Evolutionary conservation across 768 basidiomycete species (phyloP).

Genomic region (Phanerodontia chrysosporium): DNA sequence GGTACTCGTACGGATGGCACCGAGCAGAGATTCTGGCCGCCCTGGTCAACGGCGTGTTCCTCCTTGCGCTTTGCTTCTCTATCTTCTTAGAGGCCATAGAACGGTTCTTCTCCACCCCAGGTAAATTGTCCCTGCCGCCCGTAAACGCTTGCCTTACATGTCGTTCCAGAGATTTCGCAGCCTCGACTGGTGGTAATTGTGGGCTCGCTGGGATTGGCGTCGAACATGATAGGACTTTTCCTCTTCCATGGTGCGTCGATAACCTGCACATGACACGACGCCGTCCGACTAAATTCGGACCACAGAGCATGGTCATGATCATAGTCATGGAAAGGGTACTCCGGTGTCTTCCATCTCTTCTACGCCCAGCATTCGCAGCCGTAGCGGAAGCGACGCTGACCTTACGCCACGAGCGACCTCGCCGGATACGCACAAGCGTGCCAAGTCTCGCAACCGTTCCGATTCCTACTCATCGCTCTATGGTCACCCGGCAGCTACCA

Average conservation of each 20-base stretch:
- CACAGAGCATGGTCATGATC: slow-evolving; percentile 64
- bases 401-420: slow-evolving; percentile 30
- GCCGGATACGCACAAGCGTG: slow-evolving; percentile 27
- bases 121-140: slow-evolving; percentile 24
- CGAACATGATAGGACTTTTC: slow-evolving; percentile 90
- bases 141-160: slow-evolving; percentile 1
- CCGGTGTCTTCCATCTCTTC: slow-evolving; percentile 28
- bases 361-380: slow-evolving; percentile 33
- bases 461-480: slow-evolving; percentile 60
- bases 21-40: slow-evolving; percentile 95
- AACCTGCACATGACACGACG: slow-evolving; percentile 1
- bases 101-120: slow-evolving; percentile 82
- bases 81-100: slow-evolving; percentile 90
- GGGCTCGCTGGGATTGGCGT: slow-evolving; percentile 82
- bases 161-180: slow-evolving; percentile 72
- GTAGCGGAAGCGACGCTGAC: slow-evolving; percentile 14
- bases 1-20: slow-evolving; percentile 99
- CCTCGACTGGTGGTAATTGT: slow-evolving; percentile 88
- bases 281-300: background rate
- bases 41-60: slow-evolving; percentile 93
- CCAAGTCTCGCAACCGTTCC: slow-evolving; percentile 29
- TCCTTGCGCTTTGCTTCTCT: slow-evolving; percentile 94
- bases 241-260: slow-evolving; percentile 80
- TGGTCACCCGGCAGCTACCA: slow-evolving; percentile 69
- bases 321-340: slow-evolving; percentile 32